Conservation (phyloP, 805 yeast species). For the Lachancea cidri region DNA sequence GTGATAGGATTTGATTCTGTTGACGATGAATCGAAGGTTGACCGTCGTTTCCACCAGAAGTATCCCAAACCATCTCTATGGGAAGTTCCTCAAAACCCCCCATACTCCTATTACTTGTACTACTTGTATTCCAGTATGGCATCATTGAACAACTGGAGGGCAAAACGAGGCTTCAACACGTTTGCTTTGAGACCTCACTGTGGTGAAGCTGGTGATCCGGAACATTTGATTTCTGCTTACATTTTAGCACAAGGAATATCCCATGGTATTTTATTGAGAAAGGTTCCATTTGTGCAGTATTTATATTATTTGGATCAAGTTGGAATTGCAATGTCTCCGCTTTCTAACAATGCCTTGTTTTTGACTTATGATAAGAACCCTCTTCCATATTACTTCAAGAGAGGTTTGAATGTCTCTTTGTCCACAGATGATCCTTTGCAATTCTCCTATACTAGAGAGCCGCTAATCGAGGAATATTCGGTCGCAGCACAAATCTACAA, state of each 20-base stretch:
- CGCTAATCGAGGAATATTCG: conserved; percentile 93
- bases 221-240: conserved; percentile 87
- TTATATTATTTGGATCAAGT: conserved; percentile 89
- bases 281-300: conserved; percentile 92
- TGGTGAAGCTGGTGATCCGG: conserved; percentile 99
- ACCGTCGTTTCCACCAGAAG: conserved; percentile 73
- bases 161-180: conserved; percentile 70
- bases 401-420: conserved; percentile 89
- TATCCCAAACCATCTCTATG: conserved; percentile 84
- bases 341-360: conserved; percentile 93
- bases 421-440: conserved; percentile 98
- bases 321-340: conserved; percentile 97
- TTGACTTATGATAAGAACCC: conserved; percentile 97
- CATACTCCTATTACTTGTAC: conserved; percentile 93
- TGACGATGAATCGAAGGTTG: conserved; percentile 94
- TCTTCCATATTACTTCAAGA: conserved; percentile 80
- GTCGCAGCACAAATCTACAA: conserved; percentile 98
- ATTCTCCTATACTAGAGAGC: conserved; percentile 94
- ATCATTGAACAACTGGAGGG: conserved; percentile 80
- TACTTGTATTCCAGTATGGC: conserved; percentile 83
- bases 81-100: conserved; percentile 79
- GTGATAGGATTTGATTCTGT: conserved; percentile 98
- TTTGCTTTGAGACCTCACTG: conserved; percentile 96
- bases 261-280: conserved; percentile 90
- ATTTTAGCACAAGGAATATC: conserved; percentile 87